Conservation (phyloP, 2,329 filamentous ascomycete species). For the Trichoderma oligosporum region DNA sequence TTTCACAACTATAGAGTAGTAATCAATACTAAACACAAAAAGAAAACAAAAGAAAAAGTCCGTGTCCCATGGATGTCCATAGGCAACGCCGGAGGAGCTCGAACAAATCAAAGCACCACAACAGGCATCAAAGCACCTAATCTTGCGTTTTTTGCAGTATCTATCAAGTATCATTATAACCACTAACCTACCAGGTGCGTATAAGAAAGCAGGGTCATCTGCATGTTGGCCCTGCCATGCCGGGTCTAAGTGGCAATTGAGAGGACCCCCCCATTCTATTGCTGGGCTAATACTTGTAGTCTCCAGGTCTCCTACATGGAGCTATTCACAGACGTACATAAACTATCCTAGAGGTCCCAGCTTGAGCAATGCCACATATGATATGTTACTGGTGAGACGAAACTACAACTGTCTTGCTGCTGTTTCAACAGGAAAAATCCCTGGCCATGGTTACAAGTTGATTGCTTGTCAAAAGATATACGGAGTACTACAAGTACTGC, state of each 20-base stretch:
- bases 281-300: background rate
- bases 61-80: background rate
- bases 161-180: constrained; percentile 10
- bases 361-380: constrained; percentile 12
- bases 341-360: background rate
- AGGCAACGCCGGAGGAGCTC: background rate
- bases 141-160: constrained; percentile 9
- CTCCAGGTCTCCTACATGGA: constrained; percentile 11
- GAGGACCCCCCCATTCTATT: background rate
- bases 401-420: background rate
- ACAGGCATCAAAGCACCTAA: constrained; percentile 6
- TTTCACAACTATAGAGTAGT: background rate
- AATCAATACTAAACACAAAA: background rate
- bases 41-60: background rate
- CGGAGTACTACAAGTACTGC: too few relatives aligned
- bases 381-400: background rate
- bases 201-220: constrained; percentile 1
- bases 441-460: background rate
- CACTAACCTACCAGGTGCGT: background rate
- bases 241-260: constrained; percentile 10
- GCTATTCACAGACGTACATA: constrained; percentile 10
- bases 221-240: constrained; percentile 10
- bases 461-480: background rate
- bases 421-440: background rate
- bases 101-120: background rate